Conservation (phyloP, 306 rosid species). For the Prunus armeniaca region DNA sequence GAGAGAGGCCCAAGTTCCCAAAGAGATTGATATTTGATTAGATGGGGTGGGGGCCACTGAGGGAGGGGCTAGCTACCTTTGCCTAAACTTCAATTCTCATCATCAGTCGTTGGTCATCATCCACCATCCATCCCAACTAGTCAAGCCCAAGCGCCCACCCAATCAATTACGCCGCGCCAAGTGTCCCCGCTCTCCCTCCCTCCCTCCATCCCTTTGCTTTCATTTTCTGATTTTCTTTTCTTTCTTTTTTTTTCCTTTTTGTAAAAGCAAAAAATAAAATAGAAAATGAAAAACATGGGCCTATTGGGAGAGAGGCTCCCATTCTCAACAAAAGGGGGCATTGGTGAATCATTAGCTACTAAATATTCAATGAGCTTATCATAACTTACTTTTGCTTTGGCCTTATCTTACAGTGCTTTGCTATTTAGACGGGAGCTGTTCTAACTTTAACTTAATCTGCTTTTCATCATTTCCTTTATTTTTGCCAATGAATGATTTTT, state of each 20-base stretch:
- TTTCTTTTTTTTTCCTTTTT: conserved; percentile 3
- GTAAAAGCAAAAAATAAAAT: conserved; percentile 18
- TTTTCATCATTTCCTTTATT: conserved; percentile 19
- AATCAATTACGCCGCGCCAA: conserved; percentile 52
- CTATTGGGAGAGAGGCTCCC: conserved; percentile 27
- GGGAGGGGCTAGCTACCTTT: background rate
- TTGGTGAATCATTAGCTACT: conserved; percentile 45
- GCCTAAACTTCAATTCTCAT: conserved; percentile 30
- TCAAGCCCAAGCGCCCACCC: conserved; percentile 34
- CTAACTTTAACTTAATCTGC: conserved; percentile 8
- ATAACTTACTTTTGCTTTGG: conserved; percentile 33
- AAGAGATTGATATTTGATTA: conserved; percentile 78
- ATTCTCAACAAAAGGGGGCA: conserved; percentile 43
- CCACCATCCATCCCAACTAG: background rate
- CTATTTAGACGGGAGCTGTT: conserved; percentile 22
- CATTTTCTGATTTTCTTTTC: conserved; percentile 6
- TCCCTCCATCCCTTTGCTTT: background rate
- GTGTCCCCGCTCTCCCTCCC: conserved; percentile 43
- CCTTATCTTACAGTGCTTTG: conserved; percentile 27
- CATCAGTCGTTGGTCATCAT: conserved; percentile 12
- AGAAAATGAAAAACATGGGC: conserved; percentile 28
- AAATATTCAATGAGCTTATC: conserved; percentile 56
- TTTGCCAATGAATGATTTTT: background rate
- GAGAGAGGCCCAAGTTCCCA: conserved; percentile 96
- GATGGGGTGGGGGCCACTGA: conserved; percentile 50